phyloP scores from a whole-genome alignment of 441 rosid species.

The Metrosideros polymorpha region DNA sequence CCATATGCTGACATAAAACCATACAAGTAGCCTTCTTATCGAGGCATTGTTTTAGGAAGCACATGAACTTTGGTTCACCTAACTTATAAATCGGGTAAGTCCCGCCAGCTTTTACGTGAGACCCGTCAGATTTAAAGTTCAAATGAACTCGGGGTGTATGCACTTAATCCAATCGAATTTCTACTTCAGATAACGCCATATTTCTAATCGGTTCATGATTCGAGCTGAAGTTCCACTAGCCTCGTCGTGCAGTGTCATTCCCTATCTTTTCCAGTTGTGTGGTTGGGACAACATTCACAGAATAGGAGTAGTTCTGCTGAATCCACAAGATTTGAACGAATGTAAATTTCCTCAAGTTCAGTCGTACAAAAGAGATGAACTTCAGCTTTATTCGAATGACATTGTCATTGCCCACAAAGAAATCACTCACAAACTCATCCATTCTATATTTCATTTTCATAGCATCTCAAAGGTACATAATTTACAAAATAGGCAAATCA shows the following conservation, averaged over 20 bases:
- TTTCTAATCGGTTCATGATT: background rate
- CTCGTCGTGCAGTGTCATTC: background rate
- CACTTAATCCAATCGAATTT: background rate
- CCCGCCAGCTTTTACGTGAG: background rate
- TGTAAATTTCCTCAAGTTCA: background rate
- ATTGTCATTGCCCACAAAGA: background rate
- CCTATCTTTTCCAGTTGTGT: background rate
- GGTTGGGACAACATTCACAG: background rate
- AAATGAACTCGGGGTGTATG: background rate
- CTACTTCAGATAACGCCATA: background rate
- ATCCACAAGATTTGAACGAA: background rate
- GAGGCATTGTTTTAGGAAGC: background rate
- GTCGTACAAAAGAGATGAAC: background rate
- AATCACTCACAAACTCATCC: background rate
- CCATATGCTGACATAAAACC: background rate
- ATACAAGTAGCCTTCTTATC: background rate
- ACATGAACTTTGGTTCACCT: background rate
- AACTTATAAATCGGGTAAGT: background rate
- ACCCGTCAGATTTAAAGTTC: background rate
- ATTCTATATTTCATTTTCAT: background rate
- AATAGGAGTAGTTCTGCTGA: background rate
- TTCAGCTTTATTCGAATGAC: background rate
- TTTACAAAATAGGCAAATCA: background rate
- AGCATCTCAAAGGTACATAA: background rate
- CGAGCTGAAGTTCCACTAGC: background rate